Percentiles rank a stretch among this genome's conserved stretches.
These are phyloP conservation scores for Exophiala viscosa DNA, from an alignment of 2,329 filamentous ascomycete genomes.

Conservation along the genomic window DNA sequence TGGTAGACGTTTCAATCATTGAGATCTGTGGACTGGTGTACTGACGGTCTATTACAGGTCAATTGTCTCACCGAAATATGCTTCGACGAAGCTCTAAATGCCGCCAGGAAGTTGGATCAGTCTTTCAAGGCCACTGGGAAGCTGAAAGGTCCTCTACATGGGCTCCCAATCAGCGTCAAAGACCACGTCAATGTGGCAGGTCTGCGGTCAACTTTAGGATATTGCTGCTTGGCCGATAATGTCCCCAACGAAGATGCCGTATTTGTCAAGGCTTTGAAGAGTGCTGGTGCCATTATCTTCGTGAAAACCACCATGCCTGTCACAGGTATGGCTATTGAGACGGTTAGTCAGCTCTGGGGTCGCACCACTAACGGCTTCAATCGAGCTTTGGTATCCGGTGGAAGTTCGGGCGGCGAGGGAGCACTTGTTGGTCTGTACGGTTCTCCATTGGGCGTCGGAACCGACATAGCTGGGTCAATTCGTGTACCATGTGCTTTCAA, in stretches of 20 bases:
- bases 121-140: slow-evolving; percentile 35
- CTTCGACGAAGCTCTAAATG: slow-evolving; percentile 33
- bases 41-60: slow-evolving; percentile 26
- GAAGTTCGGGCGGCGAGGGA: slow-evolving; percentile 56
- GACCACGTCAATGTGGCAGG: slow-evolving; percentile 59
- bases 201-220: slow-evolving; percentile 10
- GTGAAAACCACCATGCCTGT: slow-evolving; percentile 32
- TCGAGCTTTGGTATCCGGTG: slow-evolving; percentile 49
- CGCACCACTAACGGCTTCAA: slow-evolving; percentile 54
- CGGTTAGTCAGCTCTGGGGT: slow-evolving; percentile 31
- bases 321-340: slow-evolving; percentile 32
- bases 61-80: slow-evolving; percentile 38
- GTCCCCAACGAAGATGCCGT: neutral
- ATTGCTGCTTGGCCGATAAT: slow-evolving; percentile 4
- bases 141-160: slow-evolving; percentile 50
- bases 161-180: slow-evolving; percentile 55
- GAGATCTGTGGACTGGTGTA: neutral
- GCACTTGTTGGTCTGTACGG: slow-evolving; percentile 44
- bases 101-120: slow-evolving; percentile 34
- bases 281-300: slow-evolving; percentile 22
- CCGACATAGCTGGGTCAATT: slow-evolving; percentile 45
- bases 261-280: slow-evolving; percentile 4
- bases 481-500: slow-evolving; percentile 38
- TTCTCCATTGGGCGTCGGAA: neutral
- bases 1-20: neutral